These are phyloP conservation scores for Akebia trifoliata DNA, from an alignment of 164 flowering plant species.

Conservation along the genomic window DNA sequence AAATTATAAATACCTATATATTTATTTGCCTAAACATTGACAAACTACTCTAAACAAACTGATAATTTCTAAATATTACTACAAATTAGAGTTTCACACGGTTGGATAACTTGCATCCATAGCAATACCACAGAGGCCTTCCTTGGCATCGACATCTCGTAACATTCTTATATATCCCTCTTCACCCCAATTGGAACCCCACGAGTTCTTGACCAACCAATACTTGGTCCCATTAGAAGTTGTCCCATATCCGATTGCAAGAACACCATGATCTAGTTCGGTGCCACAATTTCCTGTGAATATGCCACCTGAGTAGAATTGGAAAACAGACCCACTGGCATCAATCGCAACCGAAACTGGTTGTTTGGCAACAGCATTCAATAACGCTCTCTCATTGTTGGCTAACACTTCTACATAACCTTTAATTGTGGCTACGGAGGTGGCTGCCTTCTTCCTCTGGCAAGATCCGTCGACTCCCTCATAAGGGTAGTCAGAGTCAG, in stretches of 20 bases:
- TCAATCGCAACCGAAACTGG: slow-evolving; percentile 16
- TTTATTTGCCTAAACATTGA: no score
- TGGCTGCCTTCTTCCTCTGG: slow-evolving; percentile 3
- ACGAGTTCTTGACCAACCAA: neutral
- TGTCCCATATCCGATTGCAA: slow-evolving; percentile 19
- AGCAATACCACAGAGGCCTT: slow-evolving; percentile 12
- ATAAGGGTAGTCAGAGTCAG: slow-evolving; percentile 21
- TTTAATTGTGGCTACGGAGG: neutral
- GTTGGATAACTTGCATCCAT: slow-evolving; percentile 11
- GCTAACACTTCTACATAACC: slow-evolving; percentile 1
- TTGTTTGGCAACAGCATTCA: slow-evolving; percentile 8
- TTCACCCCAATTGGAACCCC: slow-evolving; percentile 12
- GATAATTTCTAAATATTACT: no score
- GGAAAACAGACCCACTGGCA: slow-evolving; percentile 10
- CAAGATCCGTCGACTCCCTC: slow-evolving; percentile 11
- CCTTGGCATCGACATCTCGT: slow-evolving; percentile 9
- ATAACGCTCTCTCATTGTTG: slow-evolving; percentile 1
- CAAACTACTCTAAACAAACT: no score
- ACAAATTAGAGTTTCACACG: no score
- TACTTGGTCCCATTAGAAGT: slow-evolving; percentile 7
- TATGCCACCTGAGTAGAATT: slow-evolving; percentile 11
- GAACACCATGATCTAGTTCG: slow-evolving; percentile 15
- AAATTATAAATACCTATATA: no score
- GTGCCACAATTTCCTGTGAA: slow-evolving; percentile 16
- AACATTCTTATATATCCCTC: slow-evolving; percentile 19